Evolutionary conservation across 371 early-diverging fungal species (phyloP), one percentile per base, ranked within the genome.

Genomic region (Basidiobolus heterosporus): DNA sequence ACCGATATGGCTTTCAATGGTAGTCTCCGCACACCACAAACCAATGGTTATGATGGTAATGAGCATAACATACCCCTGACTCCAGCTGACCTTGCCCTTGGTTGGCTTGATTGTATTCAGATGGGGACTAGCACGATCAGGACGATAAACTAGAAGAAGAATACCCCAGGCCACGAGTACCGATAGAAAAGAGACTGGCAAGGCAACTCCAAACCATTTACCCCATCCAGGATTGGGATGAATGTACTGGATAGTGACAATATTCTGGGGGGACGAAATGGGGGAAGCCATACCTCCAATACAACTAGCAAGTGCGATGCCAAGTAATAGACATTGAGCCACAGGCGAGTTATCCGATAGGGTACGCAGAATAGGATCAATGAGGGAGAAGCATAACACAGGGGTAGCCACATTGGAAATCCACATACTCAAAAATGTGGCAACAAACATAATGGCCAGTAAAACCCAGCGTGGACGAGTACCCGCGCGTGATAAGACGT

Each of bases 231-330:
- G 88, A 5, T 75, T 58, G 6, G 91, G 92, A 19, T 69, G 52
- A 86, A 94, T 89, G 51, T 75, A 78, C 58, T 73, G 69, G 42
- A 96, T 64, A 11, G 93, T 78, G 41, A 94, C 76, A 44, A 80
- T 78, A 65, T 94, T 94, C 55, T 95, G 95, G n/a, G 96, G 96
- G 2, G 89, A 88, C 8, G 88, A 72, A 58, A 95, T 95, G 3
- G 96, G 96, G n/a, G 89, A 84, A 0, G 89, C 87, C 95, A 94
- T 93, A 30, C 94, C 94, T 41, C 94, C 96, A 22, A 95, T 78
- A 48, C 94, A 91, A 30, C 90, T 79, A 6, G 93, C 90, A 42
- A 96, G 63, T 1, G 96, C 96, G 50, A 94, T 91, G 13, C 95
- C 96, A 3, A 96, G 64, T 21, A 96, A 74, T 22, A 96, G 67